Percentiles rank a stretch among this genome's conserved stretches.
phyloP scores from a whole-genome alignment of 2,329 filamentous ascomycete genomes.

The Sporothrix sp. region DNA sequence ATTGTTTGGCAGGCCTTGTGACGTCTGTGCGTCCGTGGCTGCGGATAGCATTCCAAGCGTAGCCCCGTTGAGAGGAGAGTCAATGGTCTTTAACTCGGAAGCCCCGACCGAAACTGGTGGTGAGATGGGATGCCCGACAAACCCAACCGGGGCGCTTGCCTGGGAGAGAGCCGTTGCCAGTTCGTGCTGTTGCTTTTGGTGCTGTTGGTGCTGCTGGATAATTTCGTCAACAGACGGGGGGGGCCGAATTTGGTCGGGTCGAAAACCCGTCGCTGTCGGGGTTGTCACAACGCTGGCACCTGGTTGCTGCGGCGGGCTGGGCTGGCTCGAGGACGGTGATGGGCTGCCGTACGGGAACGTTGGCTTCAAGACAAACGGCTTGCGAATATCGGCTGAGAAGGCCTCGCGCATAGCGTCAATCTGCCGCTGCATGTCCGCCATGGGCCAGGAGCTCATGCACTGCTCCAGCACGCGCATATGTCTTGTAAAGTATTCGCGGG shows the following conservation, averaged over 20 bases:
- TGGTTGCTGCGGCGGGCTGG: constrained; percentile 11
- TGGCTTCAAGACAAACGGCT: constrained; percentile 80
- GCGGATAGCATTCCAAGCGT: constrained; percentile 60
- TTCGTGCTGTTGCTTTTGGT: constrained; percentile 32
- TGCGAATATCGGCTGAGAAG: constrained; percentile 76
- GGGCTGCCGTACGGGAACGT: constrained; percentile 83
- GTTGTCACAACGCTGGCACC: constrained; percentile 6
- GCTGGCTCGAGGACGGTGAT: constrained; percentile 32
- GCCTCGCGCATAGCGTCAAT: constrained; percentile 82
- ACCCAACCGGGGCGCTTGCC: constrained; percentile 33
- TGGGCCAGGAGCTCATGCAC: constrained; percentile 73
- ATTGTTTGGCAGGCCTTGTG: constrained; percentile 34
- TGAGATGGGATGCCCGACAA: constrained; percentile 55
- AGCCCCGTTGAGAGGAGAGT: constrained; percentile 59
- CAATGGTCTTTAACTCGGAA: constrained; percentile 60
- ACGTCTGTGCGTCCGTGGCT: constrained; percentile 43
- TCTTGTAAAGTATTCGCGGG: constrained; percentile 78
- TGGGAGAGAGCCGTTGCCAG: constrained; percentile 43
- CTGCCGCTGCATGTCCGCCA: constrained; percentile 82
- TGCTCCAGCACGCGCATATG: constrained; percentile 91
- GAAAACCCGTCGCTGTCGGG: constrained; percentile 39
- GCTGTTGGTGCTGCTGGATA: constrained; percentile 29
- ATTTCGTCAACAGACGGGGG: constrained; percentile 41
- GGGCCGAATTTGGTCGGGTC: constrained; percentile 34
- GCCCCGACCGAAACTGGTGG: constrained; percentile 67